Conservation (phyloP, 768 basidiomycete species). For the Phylloporus arenicola region DNA sequence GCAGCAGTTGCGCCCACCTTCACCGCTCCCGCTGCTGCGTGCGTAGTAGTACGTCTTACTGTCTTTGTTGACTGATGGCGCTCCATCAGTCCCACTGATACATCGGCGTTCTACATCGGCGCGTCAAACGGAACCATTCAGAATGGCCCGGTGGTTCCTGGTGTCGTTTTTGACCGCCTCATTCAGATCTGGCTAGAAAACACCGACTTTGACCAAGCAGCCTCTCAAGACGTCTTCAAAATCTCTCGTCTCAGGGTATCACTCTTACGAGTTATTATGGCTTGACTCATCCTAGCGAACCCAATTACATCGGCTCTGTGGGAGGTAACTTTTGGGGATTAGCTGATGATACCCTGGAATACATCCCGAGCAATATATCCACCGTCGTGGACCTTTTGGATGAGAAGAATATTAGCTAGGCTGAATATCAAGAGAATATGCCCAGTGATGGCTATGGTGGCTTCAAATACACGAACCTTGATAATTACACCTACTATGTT, state of each 20-base stretch:
- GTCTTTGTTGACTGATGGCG: conserved; percentile 1
- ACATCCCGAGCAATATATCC: conserved; percentile 44
- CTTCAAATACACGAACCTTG: conserved; percentile 29
- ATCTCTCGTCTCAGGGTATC: conserved; percentile 47
- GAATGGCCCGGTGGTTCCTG: conserved; percentile 33
- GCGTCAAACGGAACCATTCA: conserved; percentile 38
- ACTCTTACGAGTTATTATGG: conserved; percentile 42
- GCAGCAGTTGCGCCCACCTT: conserved; percentile 19
- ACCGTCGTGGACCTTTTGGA: conserved; percentile 57
- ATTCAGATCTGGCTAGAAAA: conserved; percentile 57
- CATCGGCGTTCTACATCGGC: conserved; percentile 37
- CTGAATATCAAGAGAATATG: conserved; percentile 54
- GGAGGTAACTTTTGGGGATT: conserved; percentile 51
- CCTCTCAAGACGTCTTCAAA: conserved; percentile 23
- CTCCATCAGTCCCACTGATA: conserved; percentile 17
- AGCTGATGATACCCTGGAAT: conserved; percentile 35
- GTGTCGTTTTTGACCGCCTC: conserved; percentile 41
- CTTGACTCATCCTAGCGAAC: conserved; percentile 54
- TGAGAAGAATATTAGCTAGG: conserved; percentile 53
- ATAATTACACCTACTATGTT: conserved; percentile 43
- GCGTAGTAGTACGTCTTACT: conserved; percentile 9
- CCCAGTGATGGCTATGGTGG: conserved; percentile 43
- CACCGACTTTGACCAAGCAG: conserved; percentile 40
- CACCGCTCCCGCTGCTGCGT: conserved; percentile 21
- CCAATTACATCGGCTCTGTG: conserved; percentile 48